These are phyloP conservation scores for Tillandsia fasciculata DNA, from an alignment of 176 grass and related monocot species.

Conservation along the genomic window DNA sequence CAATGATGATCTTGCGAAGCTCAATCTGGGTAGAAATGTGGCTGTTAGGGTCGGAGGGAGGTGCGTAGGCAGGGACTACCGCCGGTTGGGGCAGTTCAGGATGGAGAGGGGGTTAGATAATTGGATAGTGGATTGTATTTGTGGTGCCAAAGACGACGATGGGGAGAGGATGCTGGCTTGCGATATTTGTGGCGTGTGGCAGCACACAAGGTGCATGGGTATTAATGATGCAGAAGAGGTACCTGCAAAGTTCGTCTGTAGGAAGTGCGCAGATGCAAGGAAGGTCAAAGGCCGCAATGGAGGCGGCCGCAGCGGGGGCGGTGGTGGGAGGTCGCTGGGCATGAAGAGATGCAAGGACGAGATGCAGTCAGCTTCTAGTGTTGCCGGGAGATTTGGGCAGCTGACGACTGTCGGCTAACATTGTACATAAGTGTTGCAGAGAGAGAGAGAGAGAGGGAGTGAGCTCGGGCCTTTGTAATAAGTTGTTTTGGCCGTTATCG, in stretches of 20 bases:
- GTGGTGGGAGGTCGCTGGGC: conserved; percentile 18
- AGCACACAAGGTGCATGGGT: conserved; percentile 86
- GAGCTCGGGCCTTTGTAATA: neutral
- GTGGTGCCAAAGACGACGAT: conserved; percentile 87
- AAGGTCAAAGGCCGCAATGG: conserved; percentile 28
- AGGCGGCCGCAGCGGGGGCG: conserved; percentile 10
- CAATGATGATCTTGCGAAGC: conserved; percentile 43
- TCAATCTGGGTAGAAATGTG: conserved; percentile 44
- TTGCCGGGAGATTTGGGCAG: conserved; percentile 43
- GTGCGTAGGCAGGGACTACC: conserved; percentile 45
- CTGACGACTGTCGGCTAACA: conserved; percentile 50
- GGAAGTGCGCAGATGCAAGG: conserved; percentile 34
- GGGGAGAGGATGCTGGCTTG: conserved; percentile 97
- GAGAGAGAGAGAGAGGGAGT: neutral
- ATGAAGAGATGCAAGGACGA: conserved; percentile 52
- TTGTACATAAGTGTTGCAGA: conserved; percentile 46
- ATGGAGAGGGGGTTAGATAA: conserved; percentile 96
- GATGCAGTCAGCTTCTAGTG: conserved; percentile 27
- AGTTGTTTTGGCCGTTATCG: neutral
- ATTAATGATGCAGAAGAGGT: conserved; percentile 78
- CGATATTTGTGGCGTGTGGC: conserved; percentile 82
- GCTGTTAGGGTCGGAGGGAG: conserved; percentile 49
- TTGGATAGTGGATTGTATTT: conserved; percentile 84
- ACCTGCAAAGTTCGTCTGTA: conserved; percentile 69
- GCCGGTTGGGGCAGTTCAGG: conserved; percentile 48